phyloP scores from a whole-genome alignment of 1,284 basidiomycete genomes.

The Coniophora puteana region DNA sequence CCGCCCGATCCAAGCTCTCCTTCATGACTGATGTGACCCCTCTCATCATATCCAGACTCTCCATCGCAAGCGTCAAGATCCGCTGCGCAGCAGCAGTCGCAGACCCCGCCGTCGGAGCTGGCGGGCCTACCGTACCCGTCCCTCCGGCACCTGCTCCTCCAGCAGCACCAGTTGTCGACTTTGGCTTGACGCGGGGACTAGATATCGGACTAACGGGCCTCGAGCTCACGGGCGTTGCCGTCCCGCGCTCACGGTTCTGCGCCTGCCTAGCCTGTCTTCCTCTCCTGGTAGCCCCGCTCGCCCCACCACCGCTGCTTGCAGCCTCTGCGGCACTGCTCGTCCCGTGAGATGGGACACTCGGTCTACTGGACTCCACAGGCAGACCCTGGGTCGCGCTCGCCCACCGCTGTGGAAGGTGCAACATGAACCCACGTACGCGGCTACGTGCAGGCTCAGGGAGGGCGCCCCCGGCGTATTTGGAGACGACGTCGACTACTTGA shows the following conservation, averaged over 20 bases:
- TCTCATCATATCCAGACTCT: constrained; percentile 89
- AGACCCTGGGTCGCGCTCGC: constrained; percentile 35
- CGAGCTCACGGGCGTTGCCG: no score
- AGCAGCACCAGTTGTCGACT: constrained; percentile 34
- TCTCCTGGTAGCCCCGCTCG: no score
- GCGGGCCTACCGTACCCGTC: constrained; percentile 15
- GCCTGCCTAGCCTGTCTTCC: no score
- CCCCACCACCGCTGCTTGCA: no score
- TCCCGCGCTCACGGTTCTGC: no score
- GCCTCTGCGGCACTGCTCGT: no score
- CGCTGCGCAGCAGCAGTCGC: constrained; percentile 75
- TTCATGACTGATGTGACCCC: constrained; percentile 84
- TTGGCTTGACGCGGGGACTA: no score
- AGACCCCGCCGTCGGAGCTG: constrained; percentile 45
- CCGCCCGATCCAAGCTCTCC: constrained; percentile 85
- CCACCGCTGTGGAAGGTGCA: constrained; percentile 82
- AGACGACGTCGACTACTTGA: constrained; percentile 86
- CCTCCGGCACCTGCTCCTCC: constrained; percentile 25
- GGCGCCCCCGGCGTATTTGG: constrained; percentile 80
- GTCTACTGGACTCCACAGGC: constrained; percentile 10
- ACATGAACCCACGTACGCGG: constrained; percentile 77
- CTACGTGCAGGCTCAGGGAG: constrained; percentile 81
- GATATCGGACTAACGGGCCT: no score
- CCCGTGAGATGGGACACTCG: constrained; percentile 24
- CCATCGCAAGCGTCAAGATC: constrained; percentile 81